phyloP scores from a whole-genome alignment of 768 basidiomycete species.

The Trametes maxima region DNA sequence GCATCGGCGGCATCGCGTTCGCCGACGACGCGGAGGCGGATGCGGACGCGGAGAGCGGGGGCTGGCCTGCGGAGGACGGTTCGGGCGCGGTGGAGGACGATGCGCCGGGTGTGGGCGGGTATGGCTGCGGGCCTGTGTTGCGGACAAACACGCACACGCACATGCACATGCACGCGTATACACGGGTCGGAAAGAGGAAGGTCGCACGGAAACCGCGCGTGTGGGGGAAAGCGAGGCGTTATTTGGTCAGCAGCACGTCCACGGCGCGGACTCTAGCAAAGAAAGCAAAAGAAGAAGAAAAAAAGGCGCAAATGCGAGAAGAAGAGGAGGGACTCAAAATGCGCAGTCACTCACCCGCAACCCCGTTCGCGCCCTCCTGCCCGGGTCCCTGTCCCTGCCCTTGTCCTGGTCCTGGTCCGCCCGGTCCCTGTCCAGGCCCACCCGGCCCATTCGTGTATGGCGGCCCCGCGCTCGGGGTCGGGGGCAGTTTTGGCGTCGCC shows the following conservation, averaged over 20 bases:
- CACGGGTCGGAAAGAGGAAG: background rate
- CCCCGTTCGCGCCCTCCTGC: constrained; percentile 20
- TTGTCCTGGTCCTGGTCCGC: constrained; percentile 13
- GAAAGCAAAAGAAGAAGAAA: background rate
- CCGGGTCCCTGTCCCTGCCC: constrained; percentile 16
- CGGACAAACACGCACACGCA: too few relatives aligned
- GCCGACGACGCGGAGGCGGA: constrained; percentile 1
- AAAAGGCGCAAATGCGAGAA: background rate
- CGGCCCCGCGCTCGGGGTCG: constrained; percentile 26
- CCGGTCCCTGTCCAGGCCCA: constrained; percentile 16
- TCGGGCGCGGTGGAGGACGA: constrained; percentile 34
- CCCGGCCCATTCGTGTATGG: constrained; percentile 19
- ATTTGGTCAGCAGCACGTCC: background rate
- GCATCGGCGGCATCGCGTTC: constrained; percentile 17
- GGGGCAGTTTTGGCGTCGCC: constrained; percentile 42
- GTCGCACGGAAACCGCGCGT: background rate
- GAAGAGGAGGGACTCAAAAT: background rate
- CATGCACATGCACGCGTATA: background rate
- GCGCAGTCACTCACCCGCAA: constrained; percentile 20
- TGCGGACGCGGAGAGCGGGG: constrained; percentile 15
- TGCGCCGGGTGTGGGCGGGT: constrained; percentile 32
- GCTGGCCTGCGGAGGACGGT: constrained; percentile 26
- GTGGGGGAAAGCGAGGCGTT: background rate
- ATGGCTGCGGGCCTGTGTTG: constrained; percentile 24
- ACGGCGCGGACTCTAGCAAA: background rate